A percentile compares a stretch with the other conserved stretches of the same genome.
Conservation (phyloP, 139 green algal genomes). For the Astrephomene gubernaculifera region DNA sequence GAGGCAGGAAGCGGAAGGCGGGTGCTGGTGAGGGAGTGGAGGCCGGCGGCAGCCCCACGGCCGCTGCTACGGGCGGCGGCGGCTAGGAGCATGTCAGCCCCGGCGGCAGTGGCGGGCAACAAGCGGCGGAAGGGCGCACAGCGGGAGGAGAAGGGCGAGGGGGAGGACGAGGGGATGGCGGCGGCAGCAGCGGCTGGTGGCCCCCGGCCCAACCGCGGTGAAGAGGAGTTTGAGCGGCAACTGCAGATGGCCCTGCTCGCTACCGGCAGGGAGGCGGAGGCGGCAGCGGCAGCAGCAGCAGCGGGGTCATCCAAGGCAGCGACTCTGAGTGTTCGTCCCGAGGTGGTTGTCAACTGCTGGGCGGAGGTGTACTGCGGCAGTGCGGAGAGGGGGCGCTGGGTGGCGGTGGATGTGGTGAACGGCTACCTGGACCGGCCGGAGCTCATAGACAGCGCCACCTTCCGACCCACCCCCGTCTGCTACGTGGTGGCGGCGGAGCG, state of each 20-base stretch:
- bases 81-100: too few species aligned
- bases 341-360: slow-evolving; percentile 65
- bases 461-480: slow-evolving; percentile 42
- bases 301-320: neutral
- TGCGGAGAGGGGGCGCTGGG: slow-evolving; percentile 73
- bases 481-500: slow-evolving; percentile 78
- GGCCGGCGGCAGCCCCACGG: neutral
- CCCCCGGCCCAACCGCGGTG: slow-evolving; percentile 62
- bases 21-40: neutral
- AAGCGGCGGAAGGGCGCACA: neutral
- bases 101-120: too few species aligned
- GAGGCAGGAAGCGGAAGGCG: slow-evolving; percentile 1
- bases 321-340: neutral
- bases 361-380: slow-evolving; percentile 88
- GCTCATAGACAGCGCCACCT: slow-evolving; percentile 32
- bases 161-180: too few species aligned
- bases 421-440: slow-evolving; percentile 73
- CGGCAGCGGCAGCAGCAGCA: neutral
- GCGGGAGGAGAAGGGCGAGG: neutral
- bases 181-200: too few species aligned
- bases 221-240: slow-evolving; percentile 90
- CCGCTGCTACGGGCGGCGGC: neutral
- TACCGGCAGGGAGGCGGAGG: slow-evolving; percentile 61
- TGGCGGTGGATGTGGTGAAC: slow-evolving; percentile 79
- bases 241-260: slow-evolving; percentile 82